phyloP scores from a whole-genome alignment of 495 filamentous ascomycete genomes.

The Amphirosellinia nigrospora region DNA sequence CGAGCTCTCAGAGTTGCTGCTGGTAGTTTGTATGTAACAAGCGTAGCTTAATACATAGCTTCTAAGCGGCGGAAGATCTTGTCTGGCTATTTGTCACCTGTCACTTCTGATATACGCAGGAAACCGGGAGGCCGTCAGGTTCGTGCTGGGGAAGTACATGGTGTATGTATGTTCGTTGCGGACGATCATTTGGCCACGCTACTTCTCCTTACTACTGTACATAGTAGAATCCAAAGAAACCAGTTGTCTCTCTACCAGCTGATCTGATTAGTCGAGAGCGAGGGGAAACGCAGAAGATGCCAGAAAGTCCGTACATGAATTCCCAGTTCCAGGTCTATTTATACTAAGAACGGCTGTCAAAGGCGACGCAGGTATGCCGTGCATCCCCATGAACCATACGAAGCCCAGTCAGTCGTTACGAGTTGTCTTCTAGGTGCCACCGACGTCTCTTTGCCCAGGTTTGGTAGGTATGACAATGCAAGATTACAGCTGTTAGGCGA shows the following conservation, averaged over 20 bases:
- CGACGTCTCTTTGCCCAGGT: neutral
- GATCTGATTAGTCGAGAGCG: neutral
- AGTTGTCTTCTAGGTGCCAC: constrained; percentile 1
- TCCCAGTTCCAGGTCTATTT: neutral
- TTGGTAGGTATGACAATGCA: constrained; percentile 12
- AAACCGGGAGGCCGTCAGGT: neutral
- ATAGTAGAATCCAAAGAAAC: neutral
- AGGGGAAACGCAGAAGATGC: neutral
- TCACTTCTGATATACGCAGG: neutral
- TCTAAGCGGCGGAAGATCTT: neutral
- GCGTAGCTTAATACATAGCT: neutral
- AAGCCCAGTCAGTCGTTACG: neutral
- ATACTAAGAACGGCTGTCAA: neutral
- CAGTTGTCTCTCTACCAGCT: neutral
- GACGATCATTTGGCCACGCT: neutral
- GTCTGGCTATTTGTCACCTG: neutral
- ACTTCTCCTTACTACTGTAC: neutral
- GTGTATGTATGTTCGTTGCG: neutral
- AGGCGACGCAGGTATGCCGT: neutral
- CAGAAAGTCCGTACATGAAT: neutral
- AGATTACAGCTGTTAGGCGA: constrained; percentile 22
- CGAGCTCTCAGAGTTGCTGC: too few relatives aligned
- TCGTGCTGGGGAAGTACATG: neutral
- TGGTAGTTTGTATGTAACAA: neutral
- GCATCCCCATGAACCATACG: constrained; percentile 8